These are phyloP conservation scores for Pelargonium fulgidum DNA, from an alignment of 441 rosid species.

Conservation along the genomic window DNA sequence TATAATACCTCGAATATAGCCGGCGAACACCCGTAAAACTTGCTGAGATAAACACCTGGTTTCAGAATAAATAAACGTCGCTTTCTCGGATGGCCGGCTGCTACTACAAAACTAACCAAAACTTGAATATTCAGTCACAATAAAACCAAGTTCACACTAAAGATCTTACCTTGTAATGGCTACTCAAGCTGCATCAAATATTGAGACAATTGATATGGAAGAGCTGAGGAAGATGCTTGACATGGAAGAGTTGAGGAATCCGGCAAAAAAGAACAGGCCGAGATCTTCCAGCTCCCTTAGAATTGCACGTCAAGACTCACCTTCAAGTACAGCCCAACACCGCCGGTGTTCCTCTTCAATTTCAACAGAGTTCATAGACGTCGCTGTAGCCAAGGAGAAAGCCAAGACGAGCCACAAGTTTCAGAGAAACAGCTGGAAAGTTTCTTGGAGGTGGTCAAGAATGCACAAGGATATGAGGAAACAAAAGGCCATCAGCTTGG, in stretches of 20 bases:
- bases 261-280: background rate
- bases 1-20: background rate
- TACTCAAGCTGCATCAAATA: background rate
- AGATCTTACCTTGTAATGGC: background rate
- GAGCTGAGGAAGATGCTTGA: background rate
- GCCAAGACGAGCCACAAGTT: background rate
- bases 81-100: constrained; percentile 1
- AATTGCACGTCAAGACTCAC: too few relatives aligned
- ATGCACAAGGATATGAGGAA: constrained; percentile 9
- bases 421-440: constrained; percentile 15
- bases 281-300: background rate
- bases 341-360: background rate
- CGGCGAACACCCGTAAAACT: background rate
- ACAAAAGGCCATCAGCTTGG: background rate
- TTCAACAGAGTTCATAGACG: background rate
- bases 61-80: background rate
- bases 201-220: background rate
- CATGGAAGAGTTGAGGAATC: background rate
- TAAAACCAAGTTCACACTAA: background rate
- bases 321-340: background rate
- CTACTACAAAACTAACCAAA: background rate
- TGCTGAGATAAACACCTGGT: background rate
- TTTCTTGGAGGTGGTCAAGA: constrained; percentile 25
- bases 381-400: background rate
- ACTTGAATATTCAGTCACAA: too few relatives aligned